phyloP scores from a whole-genome alignment of 2,329 filamentous ascomycete species.

The Curvularia sp. region DNA sequence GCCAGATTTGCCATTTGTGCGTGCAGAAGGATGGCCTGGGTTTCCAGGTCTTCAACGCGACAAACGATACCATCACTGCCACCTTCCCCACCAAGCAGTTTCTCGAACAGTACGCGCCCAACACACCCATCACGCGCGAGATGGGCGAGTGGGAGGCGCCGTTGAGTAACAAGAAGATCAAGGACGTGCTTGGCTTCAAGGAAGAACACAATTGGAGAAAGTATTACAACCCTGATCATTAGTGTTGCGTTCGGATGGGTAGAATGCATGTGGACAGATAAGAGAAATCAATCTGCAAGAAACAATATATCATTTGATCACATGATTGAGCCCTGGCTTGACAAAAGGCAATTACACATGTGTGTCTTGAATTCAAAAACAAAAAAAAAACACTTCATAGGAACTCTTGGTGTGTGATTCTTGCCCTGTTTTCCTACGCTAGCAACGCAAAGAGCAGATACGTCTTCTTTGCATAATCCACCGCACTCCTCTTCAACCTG shows the following conservation, averaged over 20 bases:
- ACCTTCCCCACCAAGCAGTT: slow-evolving; percentile 61
- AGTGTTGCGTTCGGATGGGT: not conserved
- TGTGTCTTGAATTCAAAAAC: not conserved
- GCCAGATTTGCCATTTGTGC: slow-evolving; percentile 65
- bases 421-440: slow-evolving; percentile 20
- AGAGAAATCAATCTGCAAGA: not conserved
- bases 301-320: not conserved
- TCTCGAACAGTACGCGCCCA: slow-evolving; percentile 58
- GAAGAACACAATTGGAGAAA: slow-evolving; percentile 66
- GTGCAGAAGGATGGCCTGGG: slow-evolving; percentile 64
- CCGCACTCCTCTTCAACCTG: slow-evolving; percentile 66
- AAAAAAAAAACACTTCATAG: not conserved
- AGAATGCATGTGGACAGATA: not conserved
- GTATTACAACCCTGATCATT: slow-evolving; percentile 52
- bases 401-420: not conserved
- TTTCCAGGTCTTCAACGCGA: slow-evolving; percentile 70
- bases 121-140: slow-evolving; percentile 61
- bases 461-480: slow-evolving; percentile 84
- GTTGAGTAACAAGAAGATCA: slow-evolving; percentile 67
- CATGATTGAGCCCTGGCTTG: not conserved
- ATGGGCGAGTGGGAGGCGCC: slow-evolving; percentile 67
- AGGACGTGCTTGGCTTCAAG: slow-evolving; percentile 64
- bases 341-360: not conserved
- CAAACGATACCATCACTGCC: slow-evolving; percentile 67
- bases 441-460: slow-evolving; percentile 82